Evolutionary conservation across 345 rosid species (phyloP).

Genomic region (Eucalyptus curtisii): DNA sequence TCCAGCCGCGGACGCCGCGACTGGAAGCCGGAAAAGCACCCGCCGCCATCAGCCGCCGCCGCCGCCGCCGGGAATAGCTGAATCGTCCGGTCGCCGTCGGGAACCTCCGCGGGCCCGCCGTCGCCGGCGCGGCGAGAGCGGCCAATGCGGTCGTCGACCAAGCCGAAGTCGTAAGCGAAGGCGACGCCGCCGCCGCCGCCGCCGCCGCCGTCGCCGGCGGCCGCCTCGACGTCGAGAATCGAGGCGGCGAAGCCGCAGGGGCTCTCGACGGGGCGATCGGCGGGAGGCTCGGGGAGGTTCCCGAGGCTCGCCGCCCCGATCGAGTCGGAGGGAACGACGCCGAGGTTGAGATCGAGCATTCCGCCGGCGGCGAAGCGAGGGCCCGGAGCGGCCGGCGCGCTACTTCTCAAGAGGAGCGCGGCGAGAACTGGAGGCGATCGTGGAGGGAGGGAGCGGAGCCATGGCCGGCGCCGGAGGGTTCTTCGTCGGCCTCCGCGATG

Average conservation of each 20-base stretch:
- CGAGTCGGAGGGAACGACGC: neutral
- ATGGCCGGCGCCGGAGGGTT: neutral
- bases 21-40: neutral
- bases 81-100: constrained; percentile 5
- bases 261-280: neutral
- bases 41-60: neutral
- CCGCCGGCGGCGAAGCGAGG: neutral
- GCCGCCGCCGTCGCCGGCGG: neutral
- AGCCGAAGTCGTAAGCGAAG: neutral
- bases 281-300: neutral
- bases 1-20: constrained; percentile 15
- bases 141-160: neutral
- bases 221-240: neutral
- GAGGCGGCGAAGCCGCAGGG: neutral
- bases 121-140: neutral
- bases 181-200: neutral
- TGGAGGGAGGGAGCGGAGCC: neutral
- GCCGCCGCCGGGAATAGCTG: constrained; percentile 24
- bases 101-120: neutral
- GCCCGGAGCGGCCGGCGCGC: neutral
- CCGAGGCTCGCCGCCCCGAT: neutral
- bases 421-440: neutral
- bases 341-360: constrained; percentile 2
- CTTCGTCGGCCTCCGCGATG: neutral
- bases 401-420: neutral